Evolutionary conservation across 164 flowering plant species (phyloP), one percentile per base, ranked within the genome.

Genomic region (Protea cynaroides): DNA sequence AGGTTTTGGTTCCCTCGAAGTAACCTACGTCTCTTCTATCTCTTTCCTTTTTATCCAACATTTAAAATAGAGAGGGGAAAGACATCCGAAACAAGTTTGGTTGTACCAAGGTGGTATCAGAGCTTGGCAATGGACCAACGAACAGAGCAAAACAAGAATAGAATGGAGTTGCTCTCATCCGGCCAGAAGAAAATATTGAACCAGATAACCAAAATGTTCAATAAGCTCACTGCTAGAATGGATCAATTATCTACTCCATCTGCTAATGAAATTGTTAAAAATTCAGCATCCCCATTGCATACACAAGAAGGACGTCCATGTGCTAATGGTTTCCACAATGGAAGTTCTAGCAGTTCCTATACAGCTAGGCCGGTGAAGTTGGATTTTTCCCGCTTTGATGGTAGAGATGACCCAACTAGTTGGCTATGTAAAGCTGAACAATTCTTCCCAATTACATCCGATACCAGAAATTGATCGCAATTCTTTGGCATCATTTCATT

Each of bases 1-100:
- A 52, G 55, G 55, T 52, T 18, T 21, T 17, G 55, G 55, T 52
- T 52, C 55, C 55, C 55, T 52, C 55, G 14, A 52, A 52, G 55
- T 4, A 52, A 52, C 55, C n/a, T 4, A 52, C 55, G 6, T 4
- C 55, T 6, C 14, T 4, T 21, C 14, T 52, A 4, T 52, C 55
- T 11, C 11, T 37, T 37, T 9, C 9, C 9, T 37, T 37, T 37
- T 9, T 9, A 37, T 9, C 9, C 7, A 4, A 4, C 40, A 37
- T 37, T 37, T 37, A 52, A 52, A 14, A 52, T 52, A 52, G 55
- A 14, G 4, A 52, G 14, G 23, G 55, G 55, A 52, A 52, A 52
- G 55, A 6, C 4, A 4, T 5, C 55, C 6, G 23, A 4, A 4
- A 4, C n/a, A 17, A 52, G 55, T 14, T 52, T 52, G n/a, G n/a